Evolutionary conservation across 2,329 filamentous ascomycete genomes (phyloP).

Genomic region (Fusarium nematophilum): DNA sequence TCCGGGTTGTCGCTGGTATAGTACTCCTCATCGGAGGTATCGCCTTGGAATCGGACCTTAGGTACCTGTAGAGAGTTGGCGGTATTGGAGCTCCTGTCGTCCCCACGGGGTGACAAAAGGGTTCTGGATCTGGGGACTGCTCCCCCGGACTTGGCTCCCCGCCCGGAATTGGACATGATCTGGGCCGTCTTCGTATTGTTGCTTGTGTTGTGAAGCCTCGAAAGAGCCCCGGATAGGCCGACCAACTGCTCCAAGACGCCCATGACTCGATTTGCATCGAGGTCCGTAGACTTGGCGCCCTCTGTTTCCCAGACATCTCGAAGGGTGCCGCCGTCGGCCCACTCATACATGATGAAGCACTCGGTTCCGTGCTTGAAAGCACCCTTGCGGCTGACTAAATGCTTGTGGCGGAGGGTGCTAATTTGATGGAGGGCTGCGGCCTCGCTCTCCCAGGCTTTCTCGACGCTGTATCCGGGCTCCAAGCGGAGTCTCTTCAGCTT

Average conservation of each 20-base stretch:
- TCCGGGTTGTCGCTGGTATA: background rate
- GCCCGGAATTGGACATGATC: background rate
- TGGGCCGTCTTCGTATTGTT: background rate
- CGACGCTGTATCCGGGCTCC: conserved; percentile 8
- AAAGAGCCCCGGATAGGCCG: conserved; percentile 22
- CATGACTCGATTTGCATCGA: conserved; percentile 5
- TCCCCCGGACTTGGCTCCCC: background rate
- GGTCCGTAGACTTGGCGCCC: background rate
- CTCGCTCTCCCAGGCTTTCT: conserved; percentile 2
- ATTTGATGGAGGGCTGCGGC: conserved; percentile 18
- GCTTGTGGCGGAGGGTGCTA: conserved; percentile 5
- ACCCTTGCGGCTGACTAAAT: conserved; percentile 17
- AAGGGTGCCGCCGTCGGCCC: conserved; percentile 26
- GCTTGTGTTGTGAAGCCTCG: conserved; percentile 6
- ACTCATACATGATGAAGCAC: conserved; percentile 28
- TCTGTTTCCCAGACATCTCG: conserved; percentile 20
- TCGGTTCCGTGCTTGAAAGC: conserved; percentile 9
- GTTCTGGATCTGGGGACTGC: background rate
- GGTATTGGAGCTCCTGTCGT: background rate
- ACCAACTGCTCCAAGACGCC: conserved; percentile 19
- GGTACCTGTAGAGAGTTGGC: background rate
- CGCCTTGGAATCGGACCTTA: background rate
- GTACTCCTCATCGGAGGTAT: background rate
- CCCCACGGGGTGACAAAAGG: background rate
- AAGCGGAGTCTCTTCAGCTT: conserved; percentile 6